phyloP scores from a whole-genome alignment of 2,329 filamentous ascomycete species.

The Aspergillus sp. region DNA sequence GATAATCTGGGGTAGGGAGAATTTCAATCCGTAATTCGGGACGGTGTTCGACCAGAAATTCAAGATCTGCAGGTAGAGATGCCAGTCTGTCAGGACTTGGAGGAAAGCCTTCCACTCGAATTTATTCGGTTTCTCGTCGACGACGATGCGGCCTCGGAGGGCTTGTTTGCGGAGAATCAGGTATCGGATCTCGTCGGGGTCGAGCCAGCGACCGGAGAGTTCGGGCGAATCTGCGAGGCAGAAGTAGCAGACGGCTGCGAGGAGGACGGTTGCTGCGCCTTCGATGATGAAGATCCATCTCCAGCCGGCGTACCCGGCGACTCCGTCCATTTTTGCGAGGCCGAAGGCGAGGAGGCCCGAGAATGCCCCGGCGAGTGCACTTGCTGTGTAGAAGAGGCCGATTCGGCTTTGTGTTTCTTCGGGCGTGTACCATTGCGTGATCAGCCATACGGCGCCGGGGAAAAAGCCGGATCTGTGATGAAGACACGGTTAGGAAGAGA shows the following conservation, averaged over 20 bases:
- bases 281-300: slow-evolving; percentile 4
- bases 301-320: not conserved
- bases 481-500: not conserved
- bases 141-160: slow-evolving; percentile 12
- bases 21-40: slow-evolving; percentile 35
- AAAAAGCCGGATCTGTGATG: not conserved
- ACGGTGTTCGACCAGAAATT: slow-evolving; percentile 43
- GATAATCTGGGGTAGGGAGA: slow-evolving; percentile 47
- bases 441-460: not conserved
- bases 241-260: not conserved
- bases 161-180: not conserved
- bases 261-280: not conserved
- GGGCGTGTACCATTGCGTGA: not conserved
- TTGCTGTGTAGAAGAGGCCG: not conserved
- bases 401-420: not conserved
- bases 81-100: slow-evolving; percentile 53
- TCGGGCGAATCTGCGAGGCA: slow-evolving; percentile 47
- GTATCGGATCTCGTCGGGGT: slow-evolving; percentile 34
- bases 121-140: slow-evolving; percentile 22
- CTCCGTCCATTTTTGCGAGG: slow-evolving; percentile 1
- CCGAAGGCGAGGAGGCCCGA: not conserved
- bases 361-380: not conserved
- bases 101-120: slow-evolving; percentile 11
- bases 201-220: slow-evolving; percentile 42
- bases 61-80: slow-evolving; percentile 52